Conservation (phyloP, 2,329 filamentous ascomycete species). For the Gaeumannomyces sp. region DNA sequence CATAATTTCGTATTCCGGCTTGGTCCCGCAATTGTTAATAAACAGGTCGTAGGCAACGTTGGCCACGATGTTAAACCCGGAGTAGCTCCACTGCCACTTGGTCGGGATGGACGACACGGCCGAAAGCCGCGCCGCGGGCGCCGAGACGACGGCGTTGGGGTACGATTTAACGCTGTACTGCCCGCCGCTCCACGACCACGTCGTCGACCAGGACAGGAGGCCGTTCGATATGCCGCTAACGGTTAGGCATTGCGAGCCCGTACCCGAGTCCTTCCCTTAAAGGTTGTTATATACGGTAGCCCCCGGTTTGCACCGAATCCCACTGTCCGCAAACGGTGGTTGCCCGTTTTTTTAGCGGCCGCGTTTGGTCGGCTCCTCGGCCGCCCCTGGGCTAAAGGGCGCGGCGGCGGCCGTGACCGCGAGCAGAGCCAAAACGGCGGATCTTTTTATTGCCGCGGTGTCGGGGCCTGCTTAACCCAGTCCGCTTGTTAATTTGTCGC, state of each 20-base stretch:
- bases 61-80: constrained; percentile 33
- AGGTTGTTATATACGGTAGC: constrained; percentile 47
- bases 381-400: constrained; percentile 1
- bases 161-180: constrained; percentile 38
- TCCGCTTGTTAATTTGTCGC: neutral
- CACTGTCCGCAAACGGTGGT: constrained; percentile 14
- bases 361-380: constrained; percentile 3
- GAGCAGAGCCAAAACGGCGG: constrained; percentile 9
- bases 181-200: constrained; percentile 37
- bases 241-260: constrained; percentile 37
- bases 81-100: constrained; percentile 32
- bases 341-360: constrained; percentile 9
- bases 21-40: constrained; percentile 38
- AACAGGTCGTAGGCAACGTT: constrained; percentile 59
- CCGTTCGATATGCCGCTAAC: constrained; percentile 28
- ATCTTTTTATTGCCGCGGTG: constrained; percentile 10
- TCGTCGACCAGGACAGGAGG: constrained; percentile 35
- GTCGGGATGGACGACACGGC: constrained; percentile 29
- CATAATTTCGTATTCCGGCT: constrained; percentile 56
- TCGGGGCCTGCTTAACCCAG: neutral
- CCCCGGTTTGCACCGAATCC: constrained; percentile 20
- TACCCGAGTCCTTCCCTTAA: constrained; percentile 35
- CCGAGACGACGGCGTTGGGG: constrained; percentile 34
- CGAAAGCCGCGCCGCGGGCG: constrained; percentile 26
- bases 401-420: constrained; percentile 12